Conservation (phyloP, 768 basidiomycete species). For the Trametes elegans region DNA sequence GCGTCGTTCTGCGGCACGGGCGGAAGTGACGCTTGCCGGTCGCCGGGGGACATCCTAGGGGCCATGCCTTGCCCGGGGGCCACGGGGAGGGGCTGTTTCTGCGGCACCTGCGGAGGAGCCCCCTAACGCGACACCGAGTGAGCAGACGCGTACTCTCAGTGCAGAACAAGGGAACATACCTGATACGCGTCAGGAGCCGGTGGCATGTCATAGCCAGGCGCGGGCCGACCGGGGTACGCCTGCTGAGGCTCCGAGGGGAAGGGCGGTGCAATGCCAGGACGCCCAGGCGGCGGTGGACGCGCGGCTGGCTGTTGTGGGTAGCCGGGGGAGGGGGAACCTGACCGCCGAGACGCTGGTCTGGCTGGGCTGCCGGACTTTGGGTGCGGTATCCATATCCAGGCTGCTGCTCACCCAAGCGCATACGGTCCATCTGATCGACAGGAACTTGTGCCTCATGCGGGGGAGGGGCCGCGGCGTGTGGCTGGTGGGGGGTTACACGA, state of each 20-base stretch:
- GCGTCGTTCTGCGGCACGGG: slow-evolving; percentile 24
- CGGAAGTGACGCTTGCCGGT: slow-evolving; percentile 26
- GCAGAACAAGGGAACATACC: slow-evolving; percentile 26
- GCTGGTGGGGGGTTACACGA: slow-evolving; percentile 32
- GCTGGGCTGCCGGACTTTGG: slow-evolving; percentile 1
- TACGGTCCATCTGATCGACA: slow-evolving; percentile 27
- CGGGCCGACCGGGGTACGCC: slow-evolving; percentile 30
- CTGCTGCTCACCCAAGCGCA: slow-evolving; percentile 20
- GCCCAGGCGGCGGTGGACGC: slow-evolving; percentile 40
- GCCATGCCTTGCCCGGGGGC: slow-evolving; percentile 9
- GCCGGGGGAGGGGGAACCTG: slow-evolving; percentile 5
- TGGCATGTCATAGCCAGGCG: slow-evolving; percentile 33
- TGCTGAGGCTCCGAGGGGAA: slow-evolving; percentile 42
- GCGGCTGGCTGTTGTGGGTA: slow-evolving; percentile 27
- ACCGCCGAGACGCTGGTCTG: slow-evolving; percentile 12
- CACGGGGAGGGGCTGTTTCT: slow-evolving; percentile 30
- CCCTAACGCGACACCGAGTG: background rate
- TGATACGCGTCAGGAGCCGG: slow-evolving; percentile 36
- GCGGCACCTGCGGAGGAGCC: slow-evolving; percentile 25
- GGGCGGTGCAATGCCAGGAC: slow-evolving; percentile 41
- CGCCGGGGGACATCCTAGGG: slow-evolving; percentile 23
- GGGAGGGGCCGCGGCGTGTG: slow-evolving; percentile 16
- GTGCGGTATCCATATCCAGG: slow-evolving; percentile 13
- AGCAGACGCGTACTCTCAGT: slow-evolving; percentile 6
- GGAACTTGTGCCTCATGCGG: slow-evolving; percentile 27